Evolutionary conservation across 2,329 filamentous ascomycete species (phyloP).

Genomic region (Diaporthe destruens): DNA sequence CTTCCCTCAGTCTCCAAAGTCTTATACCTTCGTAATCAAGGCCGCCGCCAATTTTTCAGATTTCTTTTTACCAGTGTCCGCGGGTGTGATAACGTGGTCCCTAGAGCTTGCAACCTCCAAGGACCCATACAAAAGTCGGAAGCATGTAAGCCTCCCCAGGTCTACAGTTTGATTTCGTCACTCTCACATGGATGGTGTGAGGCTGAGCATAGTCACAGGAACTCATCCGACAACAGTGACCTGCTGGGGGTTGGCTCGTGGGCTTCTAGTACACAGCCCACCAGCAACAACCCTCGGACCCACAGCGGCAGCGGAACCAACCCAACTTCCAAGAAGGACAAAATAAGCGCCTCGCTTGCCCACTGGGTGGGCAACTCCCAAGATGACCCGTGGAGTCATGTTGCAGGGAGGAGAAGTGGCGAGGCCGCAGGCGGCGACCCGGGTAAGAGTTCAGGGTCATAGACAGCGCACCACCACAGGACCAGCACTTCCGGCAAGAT

Average conservation of each 20-base stretch:
- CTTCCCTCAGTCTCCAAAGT: not conserved
- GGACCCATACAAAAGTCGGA: not conserved
- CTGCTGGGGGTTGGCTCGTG: not conserved
- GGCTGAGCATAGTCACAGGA: not conserved
- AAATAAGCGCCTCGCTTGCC: not conserved
- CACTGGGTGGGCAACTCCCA: not conserved
- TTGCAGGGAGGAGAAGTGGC: not conserved
- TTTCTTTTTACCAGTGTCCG: not conserved
- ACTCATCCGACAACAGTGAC: not conserved
- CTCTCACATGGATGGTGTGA: too few species aligned
- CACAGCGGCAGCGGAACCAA: not conserved
- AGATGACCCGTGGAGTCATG: slow-evolving; percentile 18
- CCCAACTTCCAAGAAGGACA: not conserved
- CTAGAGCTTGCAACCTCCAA: not conserved
- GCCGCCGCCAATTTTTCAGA: not conserved
- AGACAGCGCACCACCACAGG: not conserved
- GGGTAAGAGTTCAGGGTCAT: not conserved
- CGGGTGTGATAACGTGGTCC: not conserved
- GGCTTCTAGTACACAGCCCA: not conserved
- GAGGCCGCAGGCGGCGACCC: not conserved
- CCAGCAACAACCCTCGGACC: not conserved
- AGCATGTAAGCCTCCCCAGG: not conserved
- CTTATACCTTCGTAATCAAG: not conserved
- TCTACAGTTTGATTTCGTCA: too few species aligned
- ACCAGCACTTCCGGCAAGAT: not conserved